Evolutionary conservation across 2,329 filamentous ascomycete genomes (phyloP).

Genomic region (Orbilia blumenaviensis): DNA sequence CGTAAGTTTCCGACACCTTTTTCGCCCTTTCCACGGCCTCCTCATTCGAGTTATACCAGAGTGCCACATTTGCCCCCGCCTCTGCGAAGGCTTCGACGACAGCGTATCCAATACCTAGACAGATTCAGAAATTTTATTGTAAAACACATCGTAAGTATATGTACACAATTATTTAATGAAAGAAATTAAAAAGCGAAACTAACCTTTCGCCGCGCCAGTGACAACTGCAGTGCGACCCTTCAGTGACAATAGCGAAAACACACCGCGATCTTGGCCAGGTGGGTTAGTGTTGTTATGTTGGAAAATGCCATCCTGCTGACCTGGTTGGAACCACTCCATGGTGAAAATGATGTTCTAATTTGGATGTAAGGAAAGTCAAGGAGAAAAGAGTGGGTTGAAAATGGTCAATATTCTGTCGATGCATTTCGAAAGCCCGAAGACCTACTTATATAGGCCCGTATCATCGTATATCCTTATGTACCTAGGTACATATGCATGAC

Average conservation of each 20-base stretch:
- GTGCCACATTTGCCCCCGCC: constrained; percentile 75
- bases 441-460: not conserved
- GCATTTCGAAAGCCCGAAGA: no score
- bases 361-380: no score
- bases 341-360: no score
- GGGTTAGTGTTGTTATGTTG: constrained; percentile 9
- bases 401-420: no score
- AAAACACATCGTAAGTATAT: no score
- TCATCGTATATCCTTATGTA: not conserved
- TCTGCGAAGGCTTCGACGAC: constrained; percentile 73
- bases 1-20: constrained; percentile 71
- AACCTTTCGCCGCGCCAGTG: constrained; percentile 18
- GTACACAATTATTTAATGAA: no score
- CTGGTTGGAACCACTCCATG: constrained; percentile 4
- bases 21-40: constrained; percentile 70
- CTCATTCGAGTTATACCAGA: constrained; percentile 77
- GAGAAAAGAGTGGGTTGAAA: no score
- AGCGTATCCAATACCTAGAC: constrained; percentile 70
- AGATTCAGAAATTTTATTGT: not conserved
- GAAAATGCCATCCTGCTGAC: constrained; percentile 12
- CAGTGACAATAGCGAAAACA: constrained; percentile 10
- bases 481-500: not conserved
- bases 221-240: constrained; percentile 31
- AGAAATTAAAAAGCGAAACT: no score
- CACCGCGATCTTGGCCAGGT: not conserved